Conservation (phyloP, 1,284 basidiomycete species). For the Hortiboletus rubellus region DNA sequence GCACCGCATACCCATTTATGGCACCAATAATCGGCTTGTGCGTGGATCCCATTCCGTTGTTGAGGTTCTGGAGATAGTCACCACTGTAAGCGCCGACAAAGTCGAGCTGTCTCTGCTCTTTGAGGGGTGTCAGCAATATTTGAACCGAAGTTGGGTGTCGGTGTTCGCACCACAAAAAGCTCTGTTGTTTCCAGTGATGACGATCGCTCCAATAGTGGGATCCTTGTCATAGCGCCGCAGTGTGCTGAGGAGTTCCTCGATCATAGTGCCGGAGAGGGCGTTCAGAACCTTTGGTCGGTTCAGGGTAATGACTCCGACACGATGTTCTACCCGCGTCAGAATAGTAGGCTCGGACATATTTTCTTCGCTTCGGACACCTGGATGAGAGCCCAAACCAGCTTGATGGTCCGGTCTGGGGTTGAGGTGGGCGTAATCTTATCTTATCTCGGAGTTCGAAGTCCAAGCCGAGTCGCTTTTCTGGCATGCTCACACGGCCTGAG, state of each 20-base stretch:
- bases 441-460: slow-evolving; percentile 7
- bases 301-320: slow-evolving; percentile 38
- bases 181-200: slow-evolving; percentile 59
- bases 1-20: slow-evolving; percentile 61
- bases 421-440: background rate
- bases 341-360: slow-evolving; percentile 26
- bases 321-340: slow-evolving; percentile 15
- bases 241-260: slow-evolving; percentile 48
- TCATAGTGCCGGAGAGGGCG: slow-evolving; percentile 54
- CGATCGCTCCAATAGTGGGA: slow-evolving; percentile 51
- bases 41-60: slow-evolving; percentile 46
- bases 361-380: background rate
- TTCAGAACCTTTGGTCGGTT: slow-evolving; percentile 69
- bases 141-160: background rate
- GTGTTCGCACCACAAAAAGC: slow-evolving; percentile 49
- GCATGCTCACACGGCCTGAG: too few species aligned
- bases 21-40: slow-evolving; percentile 67
- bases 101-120: slow-evolving; percentile 36
- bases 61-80: slow-evolving; percentile 62
- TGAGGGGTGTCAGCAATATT: slow-evolving; percentile 16
- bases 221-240: slow-evolving; percentile 47
- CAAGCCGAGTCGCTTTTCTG: background rate
- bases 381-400: background rate
- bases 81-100: slow-evolving; percentile 57
- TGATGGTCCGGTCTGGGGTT: too few species aligned